These are phyloP conservation scores for Annona squamosa DNA, from an alignment of 164 flowering plant species.

Conservation along the genomic window DNA sequence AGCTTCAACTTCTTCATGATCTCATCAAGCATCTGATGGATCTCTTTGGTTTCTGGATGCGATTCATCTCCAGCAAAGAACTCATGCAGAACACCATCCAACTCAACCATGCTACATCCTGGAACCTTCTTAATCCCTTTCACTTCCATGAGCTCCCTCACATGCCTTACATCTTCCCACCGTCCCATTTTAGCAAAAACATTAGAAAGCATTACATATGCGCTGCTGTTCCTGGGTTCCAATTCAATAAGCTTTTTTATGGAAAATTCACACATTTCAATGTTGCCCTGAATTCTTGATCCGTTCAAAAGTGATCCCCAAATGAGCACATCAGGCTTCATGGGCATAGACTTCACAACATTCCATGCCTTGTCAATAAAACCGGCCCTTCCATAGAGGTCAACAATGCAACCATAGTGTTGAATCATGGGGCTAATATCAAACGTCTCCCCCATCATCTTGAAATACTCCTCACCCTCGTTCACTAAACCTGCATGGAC, in stretches of 20 bases:
- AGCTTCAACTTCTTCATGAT: conserved; percentile 24
- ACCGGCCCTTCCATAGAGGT: conserved; percentile 36
- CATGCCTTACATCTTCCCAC: conserved; percentile 30
- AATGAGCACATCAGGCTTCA: conserved; percentile 35
- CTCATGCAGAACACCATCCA: conserved; percentile 33
- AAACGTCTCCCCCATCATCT: conserved; percentile 27
- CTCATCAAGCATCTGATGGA: conserved; percentile 30
- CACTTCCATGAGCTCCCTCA: conserved; percentile 29
- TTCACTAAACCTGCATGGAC: conserved; percentile 31
- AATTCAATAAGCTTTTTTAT: conserved; percentile 24
- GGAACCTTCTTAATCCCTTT: conserved; percentile 27
- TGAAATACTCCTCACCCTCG: conserved; percentile 29
- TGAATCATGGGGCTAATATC: conserved; percentile 26
- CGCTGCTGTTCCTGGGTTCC: conserved; percentile 29
- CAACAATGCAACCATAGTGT: conserved; percentile 41
- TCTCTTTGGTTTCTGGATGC: conserved; percentile 22
- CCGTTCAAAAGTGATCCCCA: conserved; percentile 44
- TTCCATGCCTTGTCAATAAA: conserved; percentile 25
- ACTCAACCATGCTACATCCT: conserved; percentile 38
- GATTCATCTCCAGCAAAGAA: conserved; percentile 32
- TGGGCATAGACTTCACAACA: conserved; percentile 29
- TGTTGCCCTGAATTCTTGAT: conserved; percentile 26
- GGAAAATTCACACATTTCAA: conserved; percentile 25
- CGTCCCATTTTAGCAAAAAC: conserved; percentile 28
- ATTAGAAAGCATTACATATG: conserved; percentile 38